Percentiles rank a stretch among this genome's conserved stretches.
phyloP scores from a whole-genome alignment of 1,284 basidiomycete genomes.

The Rhodotorula sp. region DNA sequence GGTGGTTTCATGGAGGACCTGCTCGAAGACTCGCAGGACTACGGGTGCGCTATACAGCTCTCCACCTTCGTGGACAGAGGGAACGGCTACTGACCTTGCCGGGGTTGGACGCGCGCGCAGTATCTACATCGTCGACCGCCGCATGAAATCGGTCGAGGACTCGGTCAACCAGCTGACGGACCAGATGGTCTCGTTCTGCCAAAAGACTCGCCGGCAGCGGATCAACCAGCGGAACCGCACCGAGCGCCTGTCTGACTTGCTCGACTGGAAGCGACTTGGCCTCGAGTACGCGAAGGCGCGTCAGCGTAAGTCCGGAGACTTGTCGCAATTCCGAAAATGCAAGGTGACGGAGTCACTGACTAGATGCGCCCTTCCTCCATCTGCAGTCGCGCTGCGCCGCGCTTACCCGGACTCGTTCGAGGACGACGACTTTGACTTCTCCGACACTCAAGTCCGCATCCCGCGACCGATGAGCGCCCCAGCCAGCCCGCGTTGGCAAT shows the following conservation, averaged over 20 bases:
- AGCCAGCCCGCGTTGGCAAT: conserved; percentile 72
- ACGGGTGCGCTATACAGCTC: conserved; percentile 43
- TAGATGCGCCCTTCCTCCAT: not conserved
- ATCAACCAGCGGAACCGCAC: conserved; percentile 99
- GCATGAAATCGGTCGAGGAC: conserved; percentile 85
- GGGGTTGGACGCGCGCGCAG: not conserved
- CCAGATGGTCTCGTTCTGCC: conserved; percentile 74
- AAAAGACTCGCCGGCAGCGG: conserved; percentile 89
- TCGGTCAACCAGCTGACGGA: conserved; percentile 68
- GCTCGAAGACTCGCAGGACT: conserved; percentile 69
- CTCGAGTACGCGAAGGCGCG: conserved; percentile 95
- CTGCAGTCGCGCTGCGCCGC: conserved; percentile 60
- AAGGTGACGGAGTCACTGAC: not conserved
- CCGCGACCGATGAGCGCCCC: conserved; percentile 73
- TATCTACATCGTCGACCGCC: conserved; percentile 87
- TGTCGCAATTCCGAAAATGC: too few relatives aligned
- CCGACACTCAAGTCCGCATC: conserved; percentile 62
- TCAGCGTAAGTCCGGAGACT: conserved; percentile 63
- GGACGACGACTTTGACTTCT: conserved; percentile 63
- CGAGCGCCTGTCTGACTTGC: conserved; percentile 82
- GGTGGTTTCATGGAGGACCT: conserved; percentile 65
- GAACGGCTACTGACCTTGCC: not conserved
- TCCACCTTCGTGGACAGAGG: not conserved
- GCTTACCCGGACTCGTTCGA: conserved; percentile 92
- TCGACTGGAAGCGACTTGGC: conserved; percentile 97